Base-by-base conservation (phyloP, 257 asterid species). In the Plantago ovata region DNA sequence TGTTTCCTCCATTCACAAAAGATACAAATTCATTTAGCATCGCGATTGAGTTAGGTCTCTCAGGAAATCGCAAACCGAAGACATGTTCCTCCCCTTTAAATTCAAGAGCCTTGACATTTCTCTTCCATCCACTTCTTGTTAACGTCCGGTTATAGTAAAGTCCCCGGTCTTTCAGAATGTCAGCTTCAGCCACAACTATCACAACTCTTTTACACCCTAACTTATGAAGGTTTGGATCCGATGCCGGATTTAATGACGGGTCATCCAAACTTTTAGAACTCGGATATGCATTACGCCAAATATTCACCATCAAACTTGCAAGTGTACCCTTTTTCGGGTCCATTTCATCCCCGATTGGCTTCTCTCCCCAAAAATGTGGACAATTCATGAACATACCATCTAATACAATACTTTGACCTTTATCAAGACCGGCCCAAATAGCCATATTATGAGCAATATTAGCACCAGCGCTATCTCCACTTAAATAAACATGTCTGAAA, bases 401-500 rank as follows among this genome's bases (percentile, higher is more conserved):
- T 28, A 82, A 4, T 13, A 1, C 20, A 0, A 75, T 0, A 0
- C 73, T 69, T 16, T 32, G 63, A 39, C 42, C 4, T 15, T 60
- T 19, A 15, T 77, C 81, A 62, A 48, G 14, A 64, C 89, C 94
- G 20, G 48, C 75, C 72, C 75, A 72, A 14, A 78, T 22, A 0
- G 76, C 85, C 74, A 71, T 51, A 65, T 74, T 64, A 49, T 87
- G 92, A 0, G 94, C 89, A 2, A 87, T 66, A 45, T 77, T 87
- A 7, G 54, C 89, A 0, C 96, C 92, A 0, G 94, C 89, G 44
- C 92, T 82, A 24, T 82, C 96, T 3, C 96, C 94, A 1, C 80
- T 80, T 0, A 84, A 23, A 19, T 65, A 82, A 2, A 84, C 84
- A 0, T 42, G 74, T 6, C 51, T 50, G 13, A 78, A 77, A 49